Evolutionary conservation across 768 basidiomycete genomes (phyloP).

Genomic region (Royoungia palumana): DNA sequence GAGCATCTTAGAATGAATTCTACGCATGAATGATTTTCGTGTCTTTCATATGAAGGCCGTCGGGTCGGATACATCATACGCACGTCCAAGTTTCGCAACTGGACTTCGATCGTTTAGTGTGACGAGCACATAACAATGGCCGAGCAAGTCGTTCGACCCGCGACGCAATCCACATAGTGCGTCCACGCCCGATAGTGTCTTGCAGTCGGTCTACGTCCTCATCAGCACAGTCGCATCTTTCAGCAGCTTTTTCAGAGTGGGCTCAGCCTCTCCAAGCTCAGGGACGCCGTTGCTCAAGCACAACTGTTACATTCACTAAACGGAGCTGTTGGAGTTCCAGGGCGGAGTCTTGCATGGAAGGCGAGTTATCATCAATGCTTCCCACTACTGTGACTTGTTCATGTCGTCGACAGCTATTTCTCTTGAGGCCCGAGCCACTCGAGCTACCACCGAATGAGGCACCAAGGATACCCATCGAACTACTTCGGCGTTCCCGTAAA

Average conservation of each 20-base stretch:
- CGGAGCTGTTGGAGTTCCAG: slow-evolving; percentile 49
- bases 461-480: slow-evolving; percentile 36
- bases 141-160: slow-evolving; percentile 26
- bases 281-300: slow-evolving; percentile 62
- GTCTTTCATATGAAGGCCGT: too few species aligned
- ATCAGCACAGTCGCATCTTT: slow-evolving; percentile 37
- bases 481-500: slow-evolving; percentile 48
- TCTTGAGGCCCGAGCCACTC: slow-evolving; percentile 64
- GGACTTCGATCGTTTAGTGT: not conserved
- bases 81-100: not conserved
- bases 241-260: slow-evolving; percentile 50
- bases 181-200: slow-evolving; percentile 7
- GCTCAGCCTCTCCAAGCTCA: slow-evolving; percentile 56
- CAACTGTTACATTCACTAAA: slow-evolving; percentile 48
- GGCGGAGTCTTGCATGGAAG: slow-evolving; percentile 88
- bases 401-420: slow-evolving; percentile 53
- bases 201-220: slow-evolving; percentile 1
- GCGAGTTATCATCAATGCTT: slow-evolving; percentile 30
- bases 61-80: not conserved
- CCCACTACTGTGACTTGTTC: slow-evolving; percentile 15
- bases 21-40: not conserved
- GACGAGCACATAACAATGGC: slow-evolving; percentile 14
- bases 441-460: slow-evolving; percentile 43
- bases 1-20: slow-evolving; percentile 30
- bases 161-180: slow-evolving; percentile 23